Conservation (phyloP, 306 rosid genomes). For the Acmispon strigosus region DNA sequence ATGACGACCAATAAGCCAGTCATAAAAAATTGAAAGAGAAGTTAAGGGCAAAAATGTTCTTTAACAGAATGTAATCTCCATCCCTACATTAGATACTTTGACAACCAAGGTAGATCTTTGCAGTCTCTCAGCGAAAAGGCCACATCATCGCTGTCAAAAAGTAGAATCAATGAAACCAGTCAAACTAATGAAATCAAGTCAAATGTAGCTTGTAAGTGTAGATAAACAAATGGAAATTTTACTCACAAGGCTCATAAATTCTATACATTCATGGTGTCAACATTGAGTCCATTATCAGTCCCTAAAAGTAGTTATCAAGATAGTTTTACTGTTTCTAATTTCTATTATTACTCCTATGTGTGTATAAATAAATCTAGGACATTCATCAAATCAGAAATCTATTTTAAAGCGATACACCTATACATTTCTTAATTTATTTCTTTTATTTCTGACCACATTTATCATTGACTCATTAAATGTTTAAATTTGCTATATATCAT, state of each 20-base stretch:
- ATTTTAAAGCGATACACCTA: no score
- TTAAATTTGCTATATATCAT: neutral
- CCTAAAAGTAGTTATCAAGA: no score
- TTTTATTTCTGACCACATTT: neutral
- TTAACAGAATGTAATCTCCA: neutral
- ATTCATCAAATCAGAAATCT: no score
- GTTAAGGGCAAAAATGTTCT: constrained; percentile 22
- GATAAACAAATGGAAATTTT: neutral
- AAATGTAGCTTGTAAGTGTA: neutral
- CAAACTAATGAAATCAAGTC: constrained; percentile 6
- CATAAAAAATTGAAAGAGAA: constrained; percentile 5
- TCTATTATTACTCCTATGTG: no score
- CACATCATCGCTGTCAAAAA: constrained; percentile 63
- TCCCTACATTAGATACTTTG: constrained; percentile 57
- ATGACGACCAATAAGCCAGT: neutral
- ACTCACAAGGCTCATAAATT: neutral
- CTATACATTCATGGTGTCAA: no score
- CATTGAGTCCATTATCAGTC: no score
- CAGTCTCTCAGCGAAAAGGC: constrained; percentile 78
- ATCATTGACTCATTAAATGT: neutral
- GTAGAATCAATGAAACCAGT: constrained; percentile 6
- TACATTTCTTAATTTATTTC: no score
- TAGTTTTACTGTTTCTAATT: no score
- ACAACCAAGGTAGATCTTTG: constrained; percentile 79
- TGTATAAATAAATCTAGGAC: no score